Evolutionary conservation across 768 basidiomycete species (phyloP).

Genomic region (Gelatoporia subvermispora): DNA sequence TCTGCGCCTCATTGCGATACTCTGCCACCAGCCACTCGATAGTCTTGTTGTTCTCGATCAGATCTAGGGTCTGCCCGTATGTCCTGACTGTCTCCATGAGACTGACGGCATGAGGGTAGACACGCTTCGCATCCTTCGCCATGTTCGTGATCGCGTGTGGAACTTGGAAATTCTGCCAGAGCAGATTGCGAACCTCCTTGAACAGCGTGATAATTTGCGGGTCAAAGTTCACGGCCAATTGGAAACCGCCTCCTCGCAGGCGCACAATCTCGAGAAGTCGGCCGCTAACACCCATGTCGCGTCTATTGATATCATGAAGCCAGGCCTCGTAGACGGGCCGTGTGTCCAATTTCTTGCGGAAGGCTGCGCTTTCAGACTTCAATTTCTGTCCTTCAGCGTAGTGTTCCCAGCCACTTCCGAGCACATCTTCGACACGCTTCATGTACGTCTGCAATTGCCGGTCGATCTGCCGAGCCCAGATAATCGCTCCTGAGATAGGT

Average conservation of each 20-base stretch:
- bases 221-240: conserved; percentile 95
- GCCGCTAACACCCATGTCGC: conserved; percentile 89
- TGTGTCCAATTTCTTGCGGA: conserved; percentile 95
- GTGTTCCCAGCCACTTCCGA: conserved; percentile 97
- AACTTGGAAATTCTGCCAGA: conserved; percentile 95
- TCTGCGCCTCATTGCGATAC: conserved; percentile 87
- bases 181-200: conserved; percentile 94
- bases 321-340: conserved; percentile 93
- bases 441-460: conserved; percentile 94
- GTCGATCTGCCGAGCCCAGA: conserved; percentile 99
- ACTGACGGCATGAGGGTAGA: conserved; percentile 97
- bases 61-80: conserved; percentile 90
- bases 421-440: conserved; percentile 98
- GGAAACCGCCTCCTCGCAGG: conserved; percentile 67
- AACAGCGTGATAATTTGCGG: conserved; percentile 97
- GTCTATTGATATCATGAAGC: conserved; percentile 90
- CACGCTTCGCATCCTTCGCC: conserved; percentile 97
- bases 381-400: conserved; percentile 99
- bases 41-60: conserved; percentile 85
- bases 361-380: conserved; percentile 84
- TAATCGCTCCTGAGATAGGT: conserved; percentile 96
- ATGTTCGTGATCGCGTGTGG: conserved; percentile 93
- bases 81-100: conserved; percentile 99
- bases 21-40: conserved; percentile 95
- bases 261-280: conserved; percentile 89